Evolutionary conservation across 1,284 basidiomycete genomes (phyloP), one percentile per base, ranked within the genome.

Genomic region (Marasmius fiardii): DNA sequence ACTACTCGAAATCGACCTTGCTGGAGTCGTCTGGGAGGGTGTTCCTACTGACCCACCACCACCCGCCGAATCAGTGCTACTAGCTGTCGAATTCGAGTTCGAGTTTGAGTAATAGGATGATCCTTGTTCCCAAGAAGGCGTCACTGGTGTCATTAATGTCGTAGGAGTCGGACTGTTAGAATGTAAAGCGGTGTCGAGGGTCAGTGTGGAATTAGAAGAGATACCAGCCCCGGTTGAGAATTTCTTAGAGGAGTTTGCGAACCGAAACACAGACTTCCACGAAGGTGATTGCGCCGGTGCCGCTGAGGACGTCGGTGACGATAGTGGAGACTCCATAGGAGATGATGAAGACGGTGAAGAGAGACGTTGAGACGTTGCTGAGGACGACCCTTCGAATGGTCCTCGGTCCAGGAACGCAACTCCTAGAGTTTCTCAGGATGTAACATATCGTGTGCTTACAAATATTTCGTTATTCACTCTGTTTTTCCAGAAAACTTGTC

Each of bases 191-290:
- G 54, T 14, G 41, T 53, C 33, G 77, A 70, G 52, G 73, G 60
- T 70, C 45, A 75, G 66, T 44, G 69, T 71, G 39, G 75, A 63
- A 43, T 70, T 58, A 20, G 69, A 60, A 48, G 65, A 59, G 61
- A 59, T 20, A 16, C 39, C 39, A 41, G 39, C 39, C 7, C 39
- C 64, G 48, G 60, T 41, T 23, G 64, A 56, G 31, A 77, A 66
- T 69, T 81, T 86, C 72, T 78, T 82, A 57, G 81, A 80, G 2
- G 76, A 77, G 28, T 73, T 77, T 21, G 75, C 73, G 60, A 86
- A 74, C 55, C 82, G 79, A 69, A 87, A 81, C 59, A 86, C 75
- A 37, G 81, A 80, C 69, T 82, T 85, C 85, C 85, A 87, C 43
- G 61, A 60, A 55, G 53, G 52, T 54, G 26, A 70, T 57, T 33